Percentiles rank a stretch among this genome's conserved stretches.
Evolutionary conservation across 2,329 filamentous ascomycete genomes (phyloP).

Genomic region (Blastomyces parvus): DNA sequence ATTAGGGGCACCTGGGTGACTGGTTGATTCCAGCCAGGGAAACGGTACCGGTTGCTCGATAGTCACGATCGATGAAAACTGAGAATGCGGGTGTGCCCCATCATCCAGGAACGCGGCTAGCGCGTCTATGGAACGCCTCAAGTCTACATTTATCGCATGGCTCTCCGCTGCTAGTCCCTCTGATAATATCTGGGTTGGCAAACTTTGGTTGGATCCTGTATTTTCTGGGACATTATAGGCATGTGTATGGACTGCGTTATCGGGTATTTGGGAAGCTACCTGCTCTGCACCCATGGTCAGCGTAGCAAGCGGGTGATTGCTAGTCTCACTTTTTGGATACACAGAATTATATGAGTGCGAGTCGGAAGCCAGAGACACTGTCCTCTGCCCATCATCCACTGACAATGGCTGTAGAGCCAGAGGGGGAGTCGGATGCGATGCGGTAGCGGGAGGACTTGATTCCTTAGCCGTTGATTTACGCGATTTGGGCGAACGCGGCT

Average conservation of each 20-base stretch:
- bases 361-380: neutral
- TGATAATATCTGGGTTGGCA: conserved; percentile 7
- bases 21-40: conserved; percentile 33
- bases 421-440: neutral
- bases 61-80: conserved; percentile 32
- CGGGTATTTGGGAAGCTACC: conserved; percentile 25
- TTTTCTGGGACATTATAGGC: neutral
- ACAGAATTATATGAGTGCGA: conserved; percentile 1
- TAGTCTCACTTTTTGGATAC: conserved; percentile 16
- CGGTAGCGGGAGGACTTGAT: neutral
- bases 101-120: conserved; percentile 32
- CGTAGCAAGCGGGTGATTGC: conserved; percentile 29
- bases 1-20: conserved; percentile 21
- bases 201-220: neutral
- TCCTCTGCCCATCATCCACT: neutral
- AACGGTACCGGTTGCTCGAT: conserved; percentile 36
- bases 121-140: conserved; percentile 29
- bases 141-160: conserved; percentile 12
- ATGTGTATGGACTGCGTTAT: conserved; percentile 13
- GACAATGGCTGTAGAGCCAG: neutral
- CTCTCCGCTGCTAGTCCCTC: conserved; percentile 1
- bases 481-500: conserved; percentile 10
- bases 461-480: conserved; percentile 21
- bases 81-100: conserved; percentile 30
- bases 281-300: conserved; percentile 36